Conservation (phyloP, 1,284 basidiomycete genomes). For the Apiotrichum porosum region DNA sequence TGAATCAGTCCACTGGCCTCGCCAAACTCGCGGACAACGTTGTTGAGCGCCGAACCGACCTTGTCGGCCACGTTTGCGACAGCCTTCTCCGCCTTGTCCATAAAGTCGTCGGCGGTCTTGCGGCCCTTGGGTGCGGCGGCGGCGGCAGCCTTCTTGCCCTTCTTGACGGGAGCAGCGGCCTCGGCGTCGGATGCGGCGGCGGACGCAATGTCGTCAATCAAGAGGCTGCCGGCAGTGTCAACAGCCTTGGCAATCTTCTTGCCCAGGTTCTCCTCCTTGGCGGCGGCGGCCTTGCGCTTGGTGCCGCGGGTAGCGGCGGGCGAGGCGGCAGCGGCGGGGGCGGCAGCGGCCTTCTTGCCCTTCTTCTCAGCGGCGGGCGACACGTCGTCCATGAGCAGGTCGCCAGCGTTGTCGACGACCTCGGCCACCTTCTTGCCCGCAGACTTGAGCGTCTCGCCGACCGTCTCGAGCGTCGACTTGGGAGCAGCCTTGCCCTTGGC, state of each 20-base stretch:
- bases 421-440: constrained; percentile 15
- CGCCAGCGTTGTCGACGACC: constrained; percentile 35
- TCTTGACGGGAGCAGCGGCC: background rate
- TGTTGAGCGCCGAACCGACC: constrained; percentile 15
- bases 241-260: constrained; percentile 21
- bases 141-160: background rate
- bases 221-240: constrained; percentile 30
- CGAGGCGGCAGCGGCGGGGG: constrained; percentile 17
- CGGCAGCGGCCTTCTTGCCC: constrained; percentile 16
- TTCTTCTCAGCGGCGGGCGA: constrained; percentile 15
- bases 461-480: background rate
- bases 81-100: constrained; percentile 30
- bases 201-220: constrained; percentile 27
- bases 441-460: constrained; percentile 2
- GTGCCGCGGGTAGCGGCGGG: constrained; percentile 9
- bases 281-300: constrained; percentile 10
- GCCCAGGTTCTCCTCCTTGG: background rate
- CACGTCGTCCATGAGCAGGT: constrained; percentile 34
- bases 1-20: constrained; percentile 15
- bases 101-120: constrained; percentile 42
- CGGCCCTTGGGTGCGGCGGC: constrained; percentile 11
- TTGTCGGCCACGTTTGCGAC: constrained; percentile 26
- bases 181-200: background rate
- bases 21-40: constrained; percentile 13
- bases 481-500: background rate